A percentile compares a stretch with the other conserved stretches of the same genome.
These are phyloP conservation scores for Primulina huaijiensis DNA, from an alignment of 257 asterid genomes.

Conservation along the genomic window DNA sequence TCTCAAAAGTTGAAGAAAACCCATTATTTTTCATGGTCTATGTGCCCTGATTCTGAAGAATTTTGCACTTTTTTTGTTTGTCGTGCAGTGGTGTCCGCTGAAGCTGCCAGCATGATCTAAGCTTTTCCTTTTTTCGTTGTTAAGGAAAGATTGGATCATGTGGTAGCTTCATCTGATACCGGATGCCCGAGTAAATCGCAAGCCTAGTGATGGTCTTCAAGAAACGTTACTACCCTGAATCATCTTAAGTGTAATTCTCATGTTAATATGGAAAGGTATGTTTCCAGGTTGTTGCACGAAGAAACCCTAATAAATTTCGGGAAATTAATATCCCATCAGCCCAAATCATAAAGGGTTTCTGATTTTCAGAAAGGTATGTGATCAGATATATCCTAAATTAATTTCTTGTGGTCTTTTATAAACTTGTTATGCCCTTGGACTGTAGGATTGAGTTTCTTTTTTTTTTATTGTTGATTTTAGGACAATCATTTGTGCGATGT, in stretches of 20 bases:
- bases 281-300: not conserved
- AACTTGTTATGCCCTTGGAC: too few species aligned
- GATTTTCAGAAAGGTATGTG: not conserved
- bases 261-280: not conserved
- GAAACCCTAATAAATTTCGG: not conserved
- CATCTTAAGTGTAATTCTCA: too few species aligned
- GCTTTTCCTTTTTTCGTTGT: not conserved
- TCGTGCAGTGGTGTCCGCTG: not conserved
- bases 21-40: too few species aligned
- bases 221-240: too few species aligned
- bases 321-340: not conserved
- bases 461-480: not conserved
- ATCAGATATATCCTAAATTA: not conserved
- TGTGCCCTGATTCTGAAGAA: too few species aligned
- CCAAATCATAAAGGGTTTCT: not conserved
- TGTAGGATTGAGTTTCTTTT: not conserved
- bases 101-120: constrained; percentile 1
- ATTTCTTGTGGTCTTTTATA: too few species aligned
- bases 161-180: not conserved
- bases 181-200: not conserved
- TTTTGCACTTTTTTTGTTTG: too few species aligned
- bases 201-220: not conserved
- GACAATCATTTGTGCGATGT: not conserved
- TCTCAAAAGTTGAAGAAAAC: not conserved
- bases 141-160: not conserved